A percentile compares a stretch with the other conserved stretches of the same genome.
phyloP scores from a whole-genome alignment of 352 stramenopile species.

The Phytopythium sindhum region DNA sequence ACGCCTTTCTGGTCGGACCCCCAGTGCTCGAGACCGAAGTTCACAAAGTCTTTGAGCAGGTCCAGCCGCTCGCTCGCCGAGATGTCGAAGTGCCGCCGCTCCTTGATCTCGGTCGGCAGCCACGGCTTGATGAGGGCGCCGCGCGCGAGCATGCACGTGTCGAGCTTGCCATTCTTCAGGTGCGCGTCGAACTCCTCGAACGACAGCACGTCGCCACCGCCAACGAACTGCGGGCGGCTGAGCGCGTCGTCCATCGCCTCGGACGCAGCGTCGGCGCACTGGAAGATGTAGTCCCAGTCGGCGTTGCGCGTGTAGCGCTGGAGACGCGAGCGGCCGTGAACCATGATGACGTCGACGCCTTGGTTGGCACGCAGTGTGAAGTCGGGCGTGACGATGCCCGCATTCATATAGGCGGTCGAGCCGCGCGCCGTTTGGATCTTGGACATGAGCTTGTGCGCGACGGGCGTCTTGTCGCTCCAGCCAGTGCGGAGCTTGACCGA shows the following conservation, averaged over 20 bases:
- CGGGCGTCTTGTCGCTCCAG: slow-evolving; percentile 94
- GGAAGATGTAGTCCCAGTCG: slow-evolving; percentile 98
- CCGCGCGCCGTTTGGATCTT: slow-evolving; percentile 84
- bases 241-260: slow-evolving; percentile 12
- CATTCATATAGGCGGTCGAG: slow-evolving; percentile 71
- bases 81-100: slow-evolving; percentile 96
- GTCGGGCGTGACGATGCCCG: slow-evolving; percentile 61
- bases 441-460: slow-evolving; percentile 91
- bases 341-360: slow-evolving; percentile 66
- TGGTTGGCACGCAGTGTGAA: slow-evolving; percentile 71
- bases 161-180: slow-evolving; percentile 77
- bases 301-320: slow-evolving; percentile 97
- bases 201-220: slow-evolving; percentile 86
- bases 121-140: slow-evolving; percentile 99
- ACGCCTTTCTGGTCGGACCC: slow-evolving; percentile 98
- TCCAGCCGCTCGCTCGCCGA: slow-evolving; percentile 95
- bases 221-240: slow-evolving; percentile 88
- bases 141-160: slow-evolving; percentile 88
- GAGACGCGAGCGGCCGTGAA: slow-evolving; percentile 96
- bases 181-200: slow-evolving; percentile 84
- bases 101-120: slow-evolving; percentile 99
- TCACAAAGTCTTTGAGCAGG: slow-evolving; percentile 96
- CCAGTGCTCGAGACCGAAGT: slow-evolving; percentile 99
- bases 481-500: slow-evolving; percentile 98
- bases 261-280: slow-evolving; percentile 76